Conservation (phyloP, 805 yeast species). For the Saturnispora diversa region DNA sequence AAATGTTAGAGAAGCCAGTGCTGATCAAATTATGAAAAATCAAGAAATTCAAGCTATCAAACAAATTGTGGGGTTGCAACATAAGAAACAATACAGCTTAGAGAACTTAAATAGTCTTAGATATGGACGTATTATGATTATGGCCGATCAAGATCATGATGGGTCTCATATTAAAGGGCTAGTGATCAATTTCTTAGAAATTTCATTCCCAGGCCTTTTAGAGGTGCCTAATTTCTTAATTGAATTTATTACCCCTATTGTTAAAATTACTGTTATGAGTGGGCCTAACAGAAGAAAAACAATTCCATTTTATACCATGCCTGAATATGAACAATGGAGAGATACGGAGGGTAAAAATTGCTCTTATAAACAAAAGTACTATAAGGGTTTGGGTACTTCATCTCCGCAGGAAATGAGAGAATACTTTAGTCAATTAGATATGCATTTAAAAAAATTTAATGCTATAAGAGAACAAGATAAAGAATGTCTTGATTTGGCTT, state of each 20-base stretch:
- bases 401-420: constrained; percentile 74
- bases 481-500: constrained; percentile 78
- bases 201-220: constrained; percentile 88
- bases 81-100: constrained; percentile 62
- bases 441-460: constrained; percentile 79
- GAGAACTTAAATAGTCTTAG: constrained; percentile 66
- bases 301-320: constrained; percentile 85
- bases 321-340: constrained; percentile 92
- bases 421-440: constrained; percentile 77
- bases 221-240: constrained; percentile 85
- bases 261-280: constrained; percentile 71
- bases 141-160: constrained; percentile 99
- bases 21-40: constrained; percentile 91
- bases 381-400: constrained; percentile 98
- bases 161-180: constrained; percentile 97
- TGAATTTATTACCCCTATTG: constrained; percentile 94
- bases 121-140: constrained; percentile 95
- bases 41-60: constrained; percentile 92
- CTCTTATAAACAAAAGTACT: constrained; percentile 90
- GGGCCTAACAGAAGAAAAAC: constrained; percentile 46
- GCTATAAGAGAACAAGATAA: constrained; percentile 72
- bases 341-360: constrained; percentile 65
- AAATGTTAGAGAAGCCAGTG: constrained; percentile 92
- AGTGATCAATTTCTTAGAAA: constrained; percentile 84
- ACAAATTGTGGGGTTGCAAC: constrained; percentile 92